Percentiles rank a stretch among this genome's conserved stretches.
Evolutionary conservation across 108 stramenopile species (phyloP).

Genomic region (Pseudonitzschia delicatissima): DNA sequence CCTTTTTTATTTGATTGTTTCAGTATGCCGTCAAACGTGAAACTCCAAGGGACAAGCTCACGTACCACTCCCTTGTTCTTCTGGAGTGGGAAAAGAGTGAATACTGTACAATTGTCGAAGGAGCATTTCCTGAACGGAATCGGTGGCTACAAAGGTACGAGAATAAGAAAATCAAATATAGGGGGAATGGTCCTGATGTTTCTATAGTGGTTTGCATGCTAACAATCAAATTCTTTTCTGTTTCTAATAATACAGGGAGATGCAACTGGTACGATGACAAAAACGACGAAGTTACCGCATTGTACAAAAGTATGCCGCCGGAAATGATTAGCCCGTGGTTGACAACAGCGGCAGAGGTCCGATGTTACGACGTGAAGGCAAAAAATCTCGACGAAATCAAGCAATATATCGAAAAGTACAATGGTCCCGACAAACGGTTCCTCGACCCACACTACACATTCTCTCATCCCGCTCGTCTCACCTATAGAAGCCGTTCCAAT

Average conservation of each 20-base stretch:
- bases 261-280: constrained; percentile 39
- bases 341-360: constrained; percentile 52
- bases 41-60: constrained; percentile 48
- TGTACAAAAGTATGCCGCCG: constrained; percentile 49
- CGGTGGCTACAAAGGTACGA: constrained; percentile 60
- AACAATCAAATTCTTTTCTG: neutral
- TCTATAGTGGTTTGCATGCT: too few relatives aligned
- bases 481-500: constrained; percentile 43
- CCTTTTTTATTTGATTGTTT: neutral
- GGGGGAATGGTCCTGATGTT: too few relatives aligned
- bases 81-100: constrained; percentile 69
- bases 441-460: constrained; percentile 51
- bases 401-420: constrained; percentile 41
- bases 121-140: constrained; percentile 66
- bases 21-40: constrained; percentile 51
- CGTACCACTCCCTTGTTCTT: constrained; percentile 53
- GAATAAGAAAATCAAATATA: too few relatives aligned
- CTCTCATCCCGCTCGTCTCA: constrained; percentile 50
- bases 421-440: constrained; percentile 52
- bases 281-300: constrained; percentile 26
- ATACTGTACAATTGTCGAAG: constrained; percentile 58
- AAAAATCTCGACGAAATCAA: constrained; percentile 52
- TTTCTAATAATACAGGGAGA: neutral
- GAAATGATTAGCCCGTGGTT: constrained; percentile 61
- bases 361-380: constrained; percentile 48